Evolutionary conservation across 495 filamentous ascomycete genomes (phyloP).

Genomic region (Talaromyces trachyspermus): DNA sequence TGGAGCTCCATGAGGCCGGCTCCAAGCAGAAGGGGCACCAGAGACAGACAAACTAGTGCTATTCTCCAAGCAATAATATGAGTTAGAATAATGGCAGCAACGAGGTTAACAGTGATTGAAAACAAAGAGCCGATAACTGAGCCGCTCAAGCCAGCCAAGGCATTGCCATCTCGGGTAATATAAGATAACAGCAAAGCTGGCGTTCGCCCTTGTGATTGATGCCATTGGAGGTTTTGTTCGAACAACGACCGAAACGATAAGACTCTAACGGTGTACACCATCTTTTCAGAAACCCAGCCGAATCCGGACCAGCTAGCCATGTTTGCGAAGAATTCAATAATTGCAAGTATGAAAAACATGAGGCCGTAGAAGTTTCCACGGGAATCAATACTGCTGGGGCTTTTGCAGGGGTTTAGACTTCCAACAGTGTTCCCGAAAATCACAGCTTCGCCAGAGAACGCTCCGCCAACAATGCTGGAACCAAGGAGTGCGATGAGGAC

Average conservation of each 20-base stretch:
- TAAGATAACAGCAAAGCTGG: conserved; percentile 39
- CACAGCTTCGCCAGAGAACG: conserved; percentile 43
- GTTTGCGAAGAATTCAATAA: conserved; percentile 48
- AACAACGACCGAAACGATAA: conserved; percentile 45
- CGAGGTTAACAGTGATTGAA: conserved; percentile 38
- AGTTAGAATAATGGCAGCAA: conserved; percentile 34
- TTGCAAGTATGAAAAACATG: conserved; percentile 49
- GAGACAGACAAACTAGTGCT: conserved; percentile 29
- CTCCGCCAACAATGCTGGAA: conserved; percentile 36
- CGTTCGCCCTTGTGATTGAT: conserved; percentile 39
- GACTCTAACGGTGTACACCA: conserved; percentile 42
- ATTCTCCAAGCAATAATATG: conserved; percentile 40
- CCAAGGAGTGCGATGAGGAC: conserved; percentile 31
- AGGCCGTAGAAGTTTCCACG: conserved; percentile 43
- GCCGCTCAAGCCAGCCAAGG: conserved; percentile 41
- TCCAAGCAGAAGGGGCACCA: conserved; percentile 36
- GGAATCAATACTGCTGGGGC: conserved; percentile 24
- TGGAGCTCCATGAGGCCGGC: conserved; percentile 46
- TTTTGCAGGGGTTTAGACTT: conserved; percentile 36
- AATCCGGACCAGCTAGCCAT: conserved; percentile 41
- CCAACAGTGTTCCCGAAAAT: conserved; percentile 48
- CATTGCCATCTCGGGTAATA: conserved; percentile 44
- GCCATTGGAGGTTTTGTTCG: conserved; percentile 49
- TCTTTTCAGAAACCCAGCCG: conserved; percentile 45
- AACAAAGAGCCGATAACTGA: conserved; percentile 38